These are phyloP conservation scores for Fonticula alba DNA, from an alignment of 78 protist genomes.

Conservation along the genomic window DNA sequence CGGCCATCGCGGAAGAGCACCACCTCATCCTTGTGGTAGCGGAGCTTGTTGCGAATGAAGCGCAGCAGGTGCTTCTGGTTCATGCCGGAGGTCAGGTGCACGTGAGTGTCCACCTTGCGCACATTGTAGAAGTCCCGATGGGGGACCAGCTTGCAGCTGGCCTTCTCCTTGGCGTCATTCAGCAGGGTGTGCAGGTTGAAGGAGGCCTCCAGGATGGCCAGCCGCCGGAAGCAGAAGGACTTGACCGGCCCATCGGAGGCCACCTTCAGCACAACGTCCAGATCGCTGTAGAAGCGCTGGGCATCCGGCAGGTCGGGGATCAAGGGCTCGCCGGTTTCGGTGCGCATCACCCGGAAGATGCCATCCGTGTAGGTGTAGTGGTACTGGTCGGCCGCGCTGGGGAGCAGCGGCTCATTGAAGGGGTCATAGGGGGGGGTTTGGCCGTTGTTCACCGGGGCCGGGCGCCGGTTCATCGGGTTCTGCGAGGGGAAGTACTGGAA, in stretches of 20 bases:
- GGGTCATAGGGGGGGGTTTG: background rate
- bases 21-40: slow-evolving; percentile 12
- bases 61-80: slow-evolving; percentile 78
- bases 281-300: background rate
- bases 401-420: background rate
- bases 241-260: background rate
- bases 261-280: background rate
- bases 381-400: background rate
- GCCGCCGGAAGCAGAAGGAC: slow-evolving; percentile 12
- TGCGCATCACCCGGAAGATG: background rate
- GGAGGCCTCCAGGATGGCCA: background rate
- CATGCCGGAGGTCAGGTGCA: slow-evolving; percentile 83
- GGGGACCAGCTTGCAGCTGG: slow-evolving; percentile 19
- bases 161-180: slow-evolving; percentile 16
- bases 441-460: too few species aligned
- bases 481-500: too few species aligned
- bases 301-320: background rate
- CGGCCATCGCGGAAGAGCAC: slow-evolving; percentile 52
- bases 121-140: slow-evolving; percentile 88
- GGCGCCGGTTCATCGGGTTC: too few species aligned
- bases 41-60: slow-evolving; percentile 68
- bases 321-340: background rate
- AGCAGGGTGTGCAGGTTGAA: slow-evolving; percentile 18
- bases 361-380: background rate
- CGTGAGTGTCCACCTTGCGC: slow-evolving; percentile 90